phyloP scores from a whole-genome alignment of 2,329 filamentous ascomycete species.

The Aspergillus pseudoglaucus region DNA sequence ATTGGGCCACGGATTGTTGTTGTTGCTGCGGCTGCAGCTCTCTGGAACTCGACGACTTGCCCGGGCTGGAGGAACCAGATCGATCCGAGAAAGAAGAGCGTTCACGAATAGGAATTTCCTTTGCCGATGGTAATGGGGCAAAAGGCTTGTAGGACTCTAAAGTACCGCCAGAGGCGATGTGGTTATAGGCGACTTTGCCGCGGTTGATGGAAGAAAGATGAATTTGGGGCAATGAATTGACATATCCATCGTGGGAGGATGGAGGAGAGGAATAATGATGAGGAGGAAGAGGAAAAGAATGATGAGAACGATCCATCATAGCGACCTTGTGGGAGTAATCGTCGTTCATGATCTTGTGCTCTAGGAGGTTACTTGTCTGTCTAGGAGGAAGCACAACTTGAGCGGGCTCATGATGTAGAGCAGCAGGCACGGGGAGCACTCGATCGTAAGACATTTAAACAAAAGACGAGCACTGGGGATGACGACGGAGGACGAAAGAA shows the following conservation, averaged over 20 bases:
- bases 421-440: conserved; percentile 39
- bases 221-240: conserved; percentile 15
- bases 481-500: conserved; percentile 4
- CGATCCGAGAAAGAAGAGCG: conserved; percentile 18
- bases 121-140: conserved; percentile 13
- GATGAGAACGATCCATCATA: conserved; percentile 10
- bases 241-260: conserved; percentile 15
- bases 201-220: conserved; percentile 23
- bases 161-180: conserved; percentile 9
- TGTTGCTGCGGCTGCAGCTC: conserved; percentile 16
- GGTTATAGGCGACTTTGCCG: conserved; percentile 17
- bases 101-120: conserved; percentile 18
- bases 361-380: conserved; percentile 30
- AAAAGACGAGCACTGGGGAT: conserved; percentile 3
- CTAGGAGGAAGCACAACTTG: conserved; percentile 24
- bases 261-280: conserved; percentile 8
- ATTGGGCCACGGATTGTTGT: conserved; percentile 43
- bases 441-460: conserved; percentile 44
- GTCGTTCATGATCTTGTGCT: conserved; percentile 39
- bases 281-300: not conserved
- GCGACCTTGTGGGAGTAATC: conserved; percentile 15
- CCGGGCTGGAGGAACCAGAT: conserved; percentile 29
- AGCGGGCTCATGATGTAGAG: conserved; percentile 35
- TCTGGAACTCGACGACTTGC: conserved; percentile 27
- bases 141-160: conserved; percentile 11